Evolutionary conservation across 1,284 basidiomycete genomes (phyloP).

Genomic region (Moniliella sp.): DNA sequence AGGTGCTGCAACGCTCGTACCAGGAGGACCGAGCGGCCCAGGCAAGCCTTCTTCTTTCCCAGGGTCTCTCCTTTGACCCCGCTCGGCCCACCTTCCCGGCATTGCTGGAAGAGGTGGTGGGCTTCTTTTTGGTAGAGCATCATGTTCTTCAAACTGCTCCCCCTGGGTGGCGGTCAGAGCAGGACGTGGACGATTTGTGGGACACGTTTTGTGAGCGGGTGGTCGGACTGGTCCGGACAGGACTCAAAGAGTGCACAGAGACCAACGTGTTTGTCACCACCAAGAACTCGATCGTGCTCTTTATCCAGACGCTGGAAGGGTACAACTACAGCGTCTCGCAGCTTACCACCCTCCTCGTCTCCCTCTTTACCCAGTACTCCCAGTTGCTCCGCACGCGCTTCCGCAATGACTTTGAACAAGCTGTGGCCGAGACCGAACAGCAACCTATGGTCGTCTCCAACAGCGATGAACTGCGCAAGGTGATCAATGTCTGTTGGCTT

Average conservation of each 20-base stretch:
- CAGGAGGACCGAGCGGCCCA: no score
- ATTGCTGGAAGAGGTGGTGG: constrained; percentile 62
- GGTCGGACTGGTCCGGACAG: constrained; percentile 51
- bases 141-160: constrained; percentile 69
- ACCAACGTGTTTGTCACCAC: constrained; percentile 61
- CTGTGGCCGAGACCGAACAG: constrained; percentile 64
- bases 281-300: constrained; percentile 63
- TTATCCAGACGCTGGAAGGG: constrained; percentile 68
- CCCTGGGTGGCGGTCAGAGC: constrained; percentile 53
- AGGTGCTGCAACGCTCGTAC: constrained; percentile 81
- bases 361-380: constrained; percentile 74
- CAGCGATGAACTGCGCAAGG: constrained; percentile 49
- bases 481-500: constrained; percentile 69
- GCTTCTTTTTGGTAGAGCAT: constrained; percentile 90
- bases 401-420: constrained; percentile 40
- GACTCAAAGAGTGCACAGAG: constrained; percentile 55
- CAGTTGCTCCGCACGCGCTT: constrained; percentile 63
- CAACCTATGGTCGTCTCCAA: constrained; percentile 68
- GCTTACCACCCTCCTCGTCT: constrained; percentile 61
- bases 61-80: constrained; percentile 36
- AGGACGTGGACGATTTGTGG: constrained; percentile 89
- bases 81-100: constrained; percentile 12
- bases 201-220: constrained; percentile 63
- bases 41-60: constrained; percentile 77
- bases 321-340: constrained; percentile 64